Evolutionary conservation across 371 early-diverging fungal species (phyloP).

Genomic region (Mortierella sp.): DNA sequence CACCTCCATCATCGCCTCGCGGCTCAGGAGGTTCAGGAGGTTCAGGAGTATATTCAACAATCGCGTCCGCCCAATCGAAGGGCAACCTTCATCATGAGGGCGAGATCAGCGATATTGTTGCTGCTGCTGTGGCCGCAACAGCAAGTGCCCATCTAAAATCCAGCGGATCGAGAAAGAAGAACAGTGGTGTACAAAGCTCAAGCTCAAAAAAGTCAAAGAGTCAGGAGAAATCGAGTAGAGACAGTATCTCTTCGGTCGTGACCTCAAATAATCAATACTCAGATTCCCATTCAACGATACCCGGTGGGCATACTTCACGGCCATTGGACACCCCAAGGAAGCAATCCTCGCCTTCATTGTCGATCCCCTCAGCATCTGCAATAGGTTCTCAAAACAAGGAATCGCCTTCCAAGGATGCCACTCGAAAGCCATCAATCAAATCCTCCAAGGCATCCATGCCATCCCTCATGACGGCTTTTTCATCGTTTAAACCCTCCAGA

Average conservation of each 20-base stretch:
- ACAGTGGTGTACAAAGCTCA: not conserved
- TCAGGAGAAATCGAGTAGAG: slow-evolving; percentile 22
- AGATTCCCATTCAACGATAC: not conserved
- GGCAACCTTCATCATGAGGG: slow-evolving; percentile 10
- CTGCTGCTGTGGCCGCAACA: slow-evolving; percentile 50
- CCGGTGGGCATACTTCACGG: slow-evolving; percentile 1
- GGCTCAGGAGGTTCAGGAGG: slow-evolving; percentile 29
- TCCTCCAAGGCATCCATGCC: slow-evolving; percentile 53
- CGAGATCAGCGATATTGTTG: slow-evolving; percentile 51
- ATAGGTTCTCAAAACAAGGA: slow-evolving; percentile 5
- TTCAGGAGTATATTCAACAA: not conserved
- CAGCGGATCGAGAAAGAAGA: slow-evolving; percentile 48
- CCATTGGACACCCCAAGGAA: not conserved
- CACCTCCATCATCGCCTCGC: slow-evolving; percentile 52
- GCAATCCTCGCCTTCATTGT: slow-evolving; percentile 22
- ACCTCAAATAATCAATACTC: not conserved
- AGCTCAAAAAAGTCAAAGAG: slow-evolving; percentile 35
- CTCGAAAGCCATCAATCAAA: slow-evolving; percentile 48
- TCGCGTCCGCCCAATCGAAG: slow-evolving; percentile 7
- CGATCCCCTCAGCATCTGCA: slow-evolving; percentile 23
- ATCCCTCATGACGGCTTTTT: slow-evolving; percentile 52
- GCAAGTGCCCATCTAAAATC: slow-evolving; percentile 36
- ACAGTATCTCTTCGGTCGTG: not conserved
- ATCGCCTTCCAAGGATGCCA: slow-evolving; percentile 2
- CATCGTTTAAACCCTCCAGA: slow-evolving; percentile 43